Conservation (phyloP, 2,329 filamentous ascomycete species). For the Catunica adiposa region DNA sequence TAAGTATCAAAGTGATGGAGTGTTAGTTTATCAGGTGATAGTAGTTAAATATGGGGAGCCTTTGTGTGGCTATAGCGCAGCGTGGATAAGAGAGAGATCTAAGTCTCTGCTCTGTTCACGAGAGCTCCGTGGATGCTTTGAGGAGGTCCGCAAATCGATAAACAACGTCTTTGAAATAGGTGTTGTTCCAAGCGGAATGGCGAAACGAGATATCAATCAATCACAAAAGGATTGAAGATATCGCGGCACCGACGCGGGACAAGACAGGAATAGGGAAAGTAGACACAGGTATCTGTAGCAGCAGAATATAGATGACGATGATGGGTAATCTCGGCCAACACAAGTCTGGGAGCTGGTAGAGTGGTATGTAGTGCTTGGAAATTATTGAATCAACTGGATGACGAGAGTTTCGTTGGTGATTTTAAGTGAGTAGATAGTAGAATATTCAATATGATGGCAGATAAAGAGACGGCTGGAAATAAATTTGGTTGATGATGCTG, state of each 20-base stretch:
- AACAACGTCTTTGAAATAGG: neutral
- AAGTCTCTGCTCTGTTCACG: constrained; percentile 6
- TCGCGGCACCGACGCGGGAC: constrained; percentile 7
- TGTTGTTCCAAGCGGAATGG: neutral
- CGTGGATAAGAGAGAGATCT: constrained; percentile 6
- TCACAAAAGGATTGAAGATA: constrained; percentile 6
- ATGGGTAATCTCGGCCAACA: no score
- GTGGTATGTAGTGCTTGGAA: no score
- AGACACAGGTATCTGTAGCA: neutral
- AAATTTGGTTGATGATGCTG: neutral
- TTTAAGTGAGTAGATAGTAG: neutral
- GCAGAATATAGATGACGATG: neutral
- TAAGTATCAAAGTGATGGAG: no score
- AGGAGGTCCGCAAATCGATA: neutral
- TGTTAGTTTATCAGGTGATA: neutral
- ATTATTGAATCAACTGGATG: no score
- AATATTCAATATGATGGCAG: no score
- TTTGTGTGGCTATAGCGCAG: neutral
- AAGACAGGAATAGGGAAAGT: neutral
- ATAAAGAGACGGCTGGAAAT: neutral
- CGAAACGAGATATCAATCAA: constrained; percentile 6
- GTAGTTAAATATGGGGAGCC: neutral
- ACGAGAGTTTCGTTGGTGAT: neutral
- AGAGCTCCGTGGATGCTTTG: neutral
- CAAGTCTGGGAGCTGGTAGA: no score